Conservation (phyloP, 2,329 filamentous ascomycete species). For the Ilyonectria robusta region DNA sequence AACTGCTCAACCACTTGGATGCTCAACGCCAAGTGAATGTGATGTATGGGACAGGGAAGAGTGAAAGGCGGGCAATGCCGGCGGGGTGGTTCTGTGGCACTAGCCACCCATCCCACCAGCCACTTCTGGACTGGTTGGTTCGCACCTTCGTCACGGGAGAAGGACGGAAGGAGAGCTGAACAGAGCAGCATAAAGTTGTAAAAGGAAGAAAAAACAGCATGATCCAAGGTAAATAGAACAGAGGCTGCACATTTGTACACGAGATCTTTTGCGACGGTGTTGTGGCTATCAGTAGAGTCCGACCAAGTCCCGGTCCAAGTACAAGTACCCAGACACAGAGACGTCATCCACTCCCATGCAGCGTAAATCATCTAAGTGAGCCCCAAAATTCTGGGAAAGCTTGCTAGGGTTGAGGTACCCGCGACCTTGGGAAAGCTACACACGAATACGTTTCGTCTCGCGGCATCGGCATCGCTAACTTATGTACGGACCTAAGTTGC, state of each 20-base stretch:
- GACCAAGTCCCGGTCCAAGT: neutral
- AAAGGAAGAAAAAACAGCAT: no score
- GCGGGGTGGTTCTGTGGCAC: conserved; percentile 20
- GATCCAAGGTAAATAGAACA: no score
- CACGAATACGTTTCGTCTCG: no score
- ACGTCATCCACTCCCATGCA: conserved; percentile 10
- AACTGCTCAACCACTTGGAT: conserved; percentile 16
- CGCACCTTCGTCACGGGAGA: neutral
- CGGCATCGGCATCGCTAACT: no score
- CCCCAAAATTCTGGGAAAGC: neutral
- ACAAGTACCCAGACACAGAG: neutral
- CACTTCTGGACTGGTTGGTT: conserved; percentile 6
- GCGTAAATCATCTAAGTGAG: neutral
- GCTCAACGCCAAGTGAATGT: conserved; percentile 19
- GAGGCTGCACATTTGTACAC: no score
- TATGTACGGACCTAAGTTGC: no score
- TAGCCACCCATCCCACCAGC: conserved; percentile 27
- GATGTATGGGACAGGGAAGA: conserved; percentile 30
- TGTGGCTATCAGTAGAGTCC: neutral
- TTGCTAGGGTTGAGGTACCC: neutral
- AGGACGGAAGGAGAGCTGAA: no score
- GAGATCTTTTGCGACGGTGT: neutral
- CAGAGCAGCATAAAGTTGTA: no score
- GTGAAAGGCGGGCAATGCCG: conserved; percentile 20
- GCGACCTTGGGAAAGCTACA: neutral